Conservation (phyloP, 192 early-diverging fungal species). For the Ambispora gerdemannii region DNA sequence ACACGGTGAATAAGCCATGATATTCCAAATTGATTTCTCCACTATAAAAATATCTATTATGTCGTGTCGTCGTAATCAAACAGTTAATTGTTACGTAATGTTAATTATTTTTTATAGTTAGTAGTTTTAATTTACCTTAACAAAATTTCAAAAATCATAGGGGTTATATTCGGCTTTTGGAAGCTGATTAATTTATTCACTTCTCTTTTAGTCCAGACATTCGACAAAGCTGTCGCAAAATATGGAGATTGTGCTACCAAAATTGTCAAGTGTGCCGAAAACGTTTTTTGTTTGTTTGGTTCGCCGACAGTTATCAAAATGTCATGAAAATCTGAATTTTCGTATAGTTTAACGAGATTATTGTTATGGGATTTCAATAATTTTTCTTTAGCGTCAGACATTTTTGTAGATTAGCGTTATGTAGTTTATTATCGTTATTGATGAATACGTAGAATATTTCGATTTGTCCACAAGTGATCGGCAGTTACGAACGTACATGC, state of each 20-base stretch:
- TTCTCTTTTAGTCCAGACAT: conserved; percentile 15
- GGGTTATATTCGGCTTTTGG: conserved; percentile 10
- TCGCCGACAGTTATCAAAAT: too few species aligned
- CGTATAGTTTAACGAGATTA: too few species aligned
- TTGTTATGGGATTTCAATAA: too few species aligned
- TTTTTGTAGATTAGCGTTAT: too few species aligned
- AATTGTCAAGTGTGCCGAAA: conserved; percentile 12
- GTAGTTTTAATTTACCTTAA: conserved; percentile 1
- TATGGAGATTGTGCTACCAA: conserved; percentile 16
- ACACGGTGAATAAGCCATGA: background rate
- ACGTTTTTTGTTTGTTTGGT: too few species aligned
- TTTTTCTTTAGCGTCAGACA: too few species aligned
- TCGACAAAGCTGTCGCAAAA: too few species aligned
- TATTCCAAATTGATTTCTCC: background rate
- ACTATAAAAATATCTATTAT: conserved; percentile 8
- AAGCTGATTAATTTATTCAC: conserved; percentile 1
- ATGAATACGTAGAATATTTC: too few species aligned
- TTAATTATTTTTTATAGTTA: background rate
- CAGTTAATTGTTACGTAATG: background rate
- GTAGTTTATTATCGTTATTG: too few species aligned
- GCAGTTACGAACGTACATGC: too few species aligned
- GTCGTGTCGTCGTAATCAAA: background rate
- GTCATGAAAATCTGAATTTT: too few species aligned
- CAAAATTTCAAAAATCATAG: conserved; percentile 17
- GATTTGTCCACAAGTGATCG: too few species aligned